Conservation (phyloP, 352 stramenopile genomes). For the Phytopythium cucurbitacearum region DNA sequence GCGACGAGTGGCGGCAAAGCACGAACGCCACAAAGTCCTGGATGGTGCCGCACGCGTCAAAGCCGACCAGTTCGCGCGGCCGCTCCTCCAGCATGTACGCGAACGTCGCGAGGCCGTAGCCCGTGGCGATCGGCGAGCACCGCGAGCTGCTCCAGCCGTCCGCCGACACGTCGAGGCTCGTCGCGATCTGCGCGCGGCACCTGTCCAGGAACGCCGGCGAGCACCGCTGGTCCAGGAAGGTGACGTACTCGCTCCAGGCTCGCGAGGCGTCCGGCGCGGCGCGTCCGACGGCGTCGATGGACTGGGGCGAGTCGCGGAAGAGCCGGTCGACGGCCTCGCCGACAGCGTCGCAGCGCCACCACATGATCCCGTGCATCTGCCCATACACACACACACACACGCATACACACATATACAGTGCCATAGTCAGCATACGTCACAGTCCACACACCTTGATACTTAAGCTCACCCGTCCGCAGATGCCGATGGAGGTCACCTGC, state of each 20-base stretch:
- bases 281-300: too few species aligned
- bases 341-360: constrained; percentile 48
- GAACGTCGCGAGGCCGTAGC: constrained; percentile 63
- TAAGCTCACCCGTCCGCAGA: constrained; percentile 54
- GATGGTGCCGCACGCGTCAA: constrained; percentile 68
- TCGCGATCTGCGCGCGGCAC: constrained; percentile 16
- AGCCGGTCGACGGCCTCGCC: constrained; percentile 13
- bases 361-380: constrained; percentile 82
- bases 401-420: too few species aligned
- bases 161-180: background rate
- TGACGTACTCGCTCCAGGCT: constrained; percentile 60
- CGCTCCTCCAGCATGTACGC: constrained; percentile 34
- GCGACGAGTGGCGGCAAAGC: constrained; percentile 34
- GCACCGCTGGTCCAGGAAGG: constrained; percentile 69
- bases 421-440: too few species aligned
- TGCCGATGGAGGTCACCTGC: constrained; percentile 31
- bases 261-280: background rate
- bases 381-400: background rate
- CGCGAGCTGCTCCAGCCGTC: constrained; percentile 1
- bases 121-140: constrained; percentile 38
- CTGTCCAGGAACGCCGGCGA: constrained; percentile 29
- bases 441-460: too few species aligned
- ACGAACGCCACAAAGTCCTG: constrained; percentile 62
- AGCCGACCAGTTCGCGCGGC: constrained; percentile 18
- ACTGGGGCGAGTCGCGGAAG: background rate